These are phyloP conservation scores for Wallacemonas sp. DNA, from an alignment of 208 protist species.

Conservation along the genomic window DNA sequence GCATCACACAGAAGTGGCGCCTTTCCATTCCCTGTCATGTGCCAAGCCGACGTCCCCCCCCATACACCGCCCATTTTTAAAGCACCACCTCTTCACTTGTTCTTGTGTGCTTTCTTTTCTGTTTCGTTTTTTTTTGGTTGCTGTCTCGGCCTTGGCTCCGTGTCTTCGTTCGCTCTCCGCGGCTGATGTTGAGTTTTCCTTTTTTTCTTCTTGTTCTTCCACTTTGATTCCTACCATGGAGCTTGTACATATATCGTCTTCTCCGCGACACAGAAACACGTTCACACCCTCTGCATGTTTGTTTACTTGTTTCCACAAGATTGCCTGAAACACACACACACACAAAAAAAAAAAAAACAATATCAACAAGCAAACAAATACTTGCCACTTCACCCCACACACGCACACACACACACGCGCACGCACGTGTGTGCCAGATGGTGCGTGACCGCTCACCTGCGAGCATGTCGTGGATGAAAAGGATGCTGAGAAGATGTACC, in stretches of 20 bases:
- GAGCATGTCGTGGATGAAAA: background rate
- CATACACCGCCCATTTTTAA: too few species aligned
- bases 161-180: background rate
- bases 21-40: too few species aligned
- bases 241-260: background rate
- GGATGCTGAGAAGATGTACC: too few species aligned
- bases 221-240: too few species aligned
- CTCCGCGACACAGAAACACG: background rate
- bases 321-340: background rate
- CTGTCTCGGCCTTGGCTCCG: background rate
- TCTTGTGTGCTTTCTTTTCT: background rate
- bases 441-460: background rate
- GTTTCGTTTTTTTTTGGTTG: constrained; percentile 6
- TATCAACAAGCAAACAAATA: background rate
- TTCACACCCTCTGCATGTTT: background rate
- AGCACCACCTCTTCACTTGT: too few species aligned
- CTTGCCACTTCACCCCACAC: too few species aligned
- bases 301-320: background rate
- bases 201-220: background rate
- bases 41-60: too few species aligned
- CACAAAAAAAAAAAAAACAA: background rate
- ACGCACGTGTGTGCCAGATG: background rate
- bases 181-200: background rate
- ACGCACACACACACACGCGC: background rate
- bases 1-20: too few species aligned